phyloP scores from a whole-genome alignment of 352 stramenopile species.

The Globisporangium iwayamae region DNA sequence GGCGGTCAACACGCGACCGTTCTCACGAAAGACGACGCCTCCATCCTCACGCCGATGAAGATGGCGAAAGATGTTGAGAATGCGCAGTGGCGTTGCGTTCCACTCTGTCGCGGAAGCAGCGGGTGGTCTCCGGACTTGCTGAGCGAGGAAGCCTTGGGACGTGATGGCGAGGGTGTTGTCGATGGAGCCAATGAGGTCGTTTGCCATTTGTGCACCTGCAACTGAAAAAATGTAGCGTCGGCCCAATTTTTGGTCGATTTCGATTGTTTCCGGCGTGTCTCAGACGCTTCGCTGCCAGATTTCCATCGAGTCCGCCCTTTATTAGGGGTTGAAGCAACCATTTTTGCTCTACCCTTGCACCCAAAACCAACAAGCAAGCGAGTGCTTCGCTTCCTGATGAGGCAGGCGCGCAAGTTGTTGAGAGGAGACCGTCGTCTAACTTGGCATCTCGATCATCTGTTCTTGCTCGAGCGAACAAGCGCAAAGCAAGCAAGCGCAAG shows the following conservation, averaged over 20 bases:
- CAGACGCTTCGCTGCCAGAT: not conserved
- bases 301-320: conserved; percentile 11
- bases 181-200: not conserved
- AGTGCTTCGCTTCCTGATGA: not conserved
- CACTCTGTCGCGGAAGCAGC: conserved; percentile 60
- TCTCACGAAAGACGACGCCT: conserved; percentile 65
- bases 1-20: conserved; percentile 67
- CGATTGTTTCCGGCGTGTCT: not conserved
- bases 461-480: not conserved
- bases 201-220: not conserved
- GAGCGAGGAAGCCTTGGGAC: not conserved
- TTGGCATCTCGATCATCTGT: not conserved
- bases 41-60: conserved; percentile 40
- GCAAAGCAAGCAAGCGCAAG: not conserved
- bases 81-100: conserved; percentile 50
- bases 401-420: too few species aligned
- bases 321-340: conserved; percentile 4
- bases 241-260: not conserved
- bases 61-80: conserved; percentile 41
- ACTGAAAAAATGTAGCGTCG: not conserved
- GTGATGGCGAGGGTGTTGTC: not conserved
- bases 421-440: not conserved
- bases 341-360: conserved; percentile 7
- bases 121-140: conserved; percentile 72
- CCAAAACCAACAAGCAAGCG: not conserved